Base-by-base conservation (phyloP, 371 early-diverging fungal genomes). In the Mycotypha africana region DNA sequence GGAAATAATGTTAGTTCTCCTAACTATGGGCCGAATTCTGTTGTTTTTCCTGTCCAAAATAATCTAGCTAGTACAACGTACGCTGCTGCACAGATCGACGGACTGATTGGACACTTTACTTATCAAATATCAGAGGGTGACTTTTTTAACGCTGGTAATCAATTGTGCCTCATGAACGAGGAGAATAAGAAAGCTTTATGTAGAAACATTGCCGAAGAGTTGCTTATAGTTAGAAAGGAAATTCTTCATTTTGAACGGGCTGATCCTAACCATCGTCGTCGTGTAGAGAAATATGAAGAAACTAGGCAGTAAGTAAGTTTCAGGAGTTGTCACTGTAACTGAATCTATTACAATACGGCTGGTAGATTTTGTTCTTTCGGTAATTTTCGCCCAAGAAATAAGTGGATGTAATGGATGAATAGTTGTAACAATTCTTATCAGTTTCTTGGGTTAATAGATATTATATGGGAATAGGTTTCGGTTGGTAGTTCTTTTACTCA, bases 1-100 rank as follows among this genome's bases (percentile, higher is more conserved):
- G 85, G 78, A 41, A 84, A 86, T 62, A 77, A 80, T 38, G 86
- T 85, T 32, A 31, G 65, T 32, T 60, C 55, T 38, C 77, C 81
- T 51, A 88, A 86, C 72, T 88, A 89, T 55, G 86, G 85, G 53
- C 88, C 88, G 57, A 87, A 85, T 70, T 70, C 78, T 8, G 61
- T 70, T 21, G 73, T 64, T 46, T 76, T 78, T 9, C 70, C 82
- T 30, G 54, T 53, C 48, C 80, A 81, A 59, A 76, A 49, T 68
- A 70, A 79, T 48, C 51, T 73, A 19, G 56, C 56, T 16, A 70
- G 61, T 38, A 56, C 70, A 21, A 70, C 68, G 16, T 69, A 61
- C 46, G 51, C 63, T 22, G 48, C 70, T 42, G 68, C 60, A 31
- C 57, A 60, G 42, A 52, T 74, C 1, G 52, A 51, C 10, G 83